phyloP scores from a whole-genome alignment of 2,329 filamentous ascomycete genomes.

The Neonectria magnoliae region DNA sequence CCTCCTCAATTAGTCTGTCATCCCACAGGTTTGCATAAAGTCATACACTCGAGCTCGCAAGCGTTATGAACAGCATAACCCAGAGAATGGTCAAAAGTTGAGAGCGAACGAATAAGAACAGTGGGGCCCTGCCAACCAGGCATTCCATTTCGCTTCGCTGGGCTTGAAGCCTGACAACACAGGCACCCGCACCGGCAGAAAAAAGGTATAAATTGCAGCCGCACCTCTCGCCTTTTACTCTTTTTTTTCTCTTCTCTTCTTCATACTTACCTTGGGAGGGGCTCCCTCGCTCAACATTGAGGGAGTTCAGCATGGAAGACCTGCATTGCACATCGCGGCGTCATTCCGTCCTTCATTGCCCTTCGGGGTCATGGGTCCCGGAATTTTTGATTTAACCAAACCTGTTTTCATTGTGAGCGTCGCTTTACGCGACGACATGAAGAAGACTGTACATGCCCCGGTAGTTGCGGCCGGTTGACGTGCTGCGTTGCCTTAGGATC shows the following conservation, averaged over 20 bases:
- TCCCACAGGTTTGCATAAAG: neutral
- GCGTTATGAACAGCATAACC: neutral
- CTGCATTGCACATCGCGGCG: slow-evolving; percentile 68
- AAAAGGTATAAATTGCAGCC: slow-evolving; percentile 47
- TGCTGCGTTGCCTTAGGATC: too few species aligned
- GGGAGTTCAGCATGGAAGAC: slow-evolving; percentile 55
- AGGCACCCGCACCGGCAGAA: slow-evolving; percentile 11
- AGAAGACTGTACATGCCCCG: slow-evolving; percentile 48
- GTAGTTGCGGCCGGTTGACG: too few species aligned
- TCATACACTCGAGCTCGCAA: neutral
- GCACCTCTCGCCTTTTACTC: slow-evolving; percentile 12
- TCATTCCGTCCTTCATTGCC: slow-evolving; percentile 60
- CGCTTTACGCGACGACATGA: slow-evolving; percentile 53
- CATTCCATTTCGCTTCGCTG: neutral
- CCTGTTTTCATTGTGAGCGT: slow-evolving; percentile 56
- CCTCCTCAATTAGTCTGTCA: neutral
- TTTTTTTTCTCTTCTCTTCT: slow-evolving; percentile 51
- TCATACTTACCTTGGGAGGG: slow-evolving; percentile 66
- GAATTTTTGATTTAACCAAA: slow-evolving; percentile 61
- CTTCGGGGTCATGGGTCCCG: slow-evolving; percentile 64
- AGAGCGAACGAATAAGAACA: neutral
- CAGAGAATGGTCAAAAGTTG: neutral
- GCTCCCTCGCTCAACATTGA: slow-evolving; percentile 57
- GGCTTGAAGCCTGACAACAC: slow-evolving; percentile 19
- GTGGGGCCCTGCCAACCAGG: neutral